Evolutionary conservation across 306 rosid genomes (phyloP).

Genomic region (Cyamopsis tetragonoloba): DNA sequence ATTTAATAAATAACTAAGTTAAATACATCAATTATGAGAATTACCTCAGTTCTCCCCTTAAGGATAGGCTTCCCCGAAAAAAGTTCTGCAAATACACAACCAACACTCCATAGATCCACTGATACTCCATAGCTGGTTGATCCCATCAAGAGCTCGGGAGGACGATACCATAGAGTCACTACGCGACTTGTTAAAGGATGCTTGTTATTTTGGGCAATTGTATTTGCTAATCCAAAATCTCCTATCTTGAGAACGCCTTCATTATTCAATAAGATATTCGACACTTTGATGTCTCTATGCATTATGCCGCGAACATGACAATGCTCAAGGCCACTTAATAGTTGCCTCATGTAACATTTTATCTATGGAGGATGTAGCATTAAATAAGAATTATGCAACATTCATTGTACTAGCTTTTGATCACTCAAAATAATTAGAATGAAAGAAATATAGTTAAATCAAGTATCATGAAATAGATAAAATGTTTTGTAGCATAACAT

Average conservation of each 20-base stretch:
- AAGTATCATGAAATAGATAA: neutral
- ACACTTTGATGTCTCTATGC: slow-evolving; percentile 88
- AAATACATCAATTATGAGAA: neutral
- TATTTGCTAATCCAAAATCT: slow-evolving; percentile 95
- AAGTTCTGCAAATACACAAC: slow-evolving; percentile 93
- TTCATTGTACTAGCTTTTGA: neutral
- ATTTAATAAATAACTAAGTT: neutral
- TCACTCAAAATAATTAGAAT: neutral
- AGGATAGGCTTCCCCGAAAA: slow-evolving; percentile 74
- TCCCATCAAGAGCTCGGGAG: slow-evolving; percentile 97
- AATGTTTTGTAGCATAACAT: neutral
- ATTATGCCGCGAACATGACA: slow-evolving; percentile 90
- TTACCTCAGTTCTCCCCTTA: slow-evolving; percentile 98
- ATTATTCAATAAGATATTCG: slow-evolving; percentile 84
- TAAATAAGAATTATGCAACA: too few relatives aligned
- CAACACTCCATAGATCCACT: slow-evolving; percentile 95
- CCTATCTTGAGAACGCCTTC: slow-evolving; percentile 86
- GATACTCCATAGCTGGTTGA: slow-evolving; percentile 79
- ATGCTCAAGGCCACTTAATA: slow-evolving; percentile 90
- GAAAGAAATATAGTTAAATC: neutral
- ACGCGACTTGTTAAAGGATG: slow-evolving; percentile 84
- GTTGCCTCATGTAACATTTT: slow-evolving; percentile 94
- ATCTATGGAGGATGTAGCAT: slow-evolving; percentile 35
- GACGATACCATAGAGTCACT: slow-evolving; percentile 96
- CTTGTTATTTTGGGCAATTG: slow-evolving; percentile 49